Conservation (phyloP, 345 rosid genomes). For the Citrus reticulata region DNA sequence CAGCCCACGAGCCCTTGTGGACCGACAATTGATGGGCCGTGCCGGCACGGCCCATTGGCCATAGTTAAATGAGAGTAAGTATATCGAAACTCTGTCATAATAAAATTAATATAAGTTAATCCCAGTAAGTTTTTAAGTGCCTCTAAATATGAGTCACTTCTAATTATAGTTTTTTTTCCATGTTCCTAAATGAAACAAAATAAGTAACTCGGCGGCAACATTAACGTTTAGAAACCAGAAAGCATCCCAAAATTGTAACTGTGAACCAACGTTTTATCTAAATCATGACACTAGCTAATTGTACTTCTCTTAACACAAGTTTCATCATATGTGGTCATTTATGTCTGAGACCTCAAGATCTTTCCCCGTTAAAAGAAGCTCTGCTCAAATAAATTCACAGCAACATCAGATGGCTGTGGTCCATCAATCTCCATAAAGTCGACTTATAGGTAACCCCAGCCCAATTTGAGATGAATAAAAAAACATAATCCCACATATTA, state of each 20-base stretch:
- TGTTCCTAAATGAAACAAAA: background rate
- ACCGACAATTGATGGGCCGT: too few species aligned
- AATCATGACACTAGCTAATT: background rate
- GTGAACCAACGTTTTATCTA: background rate
- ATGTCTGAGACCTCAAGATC: constrained; percentile 1
- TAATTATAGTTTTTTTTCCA: too few species aligned
- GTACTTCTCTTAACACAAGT: background rate
- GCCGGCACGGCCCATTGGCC: too few species aligned
- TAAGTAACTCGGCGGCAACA: background rate
- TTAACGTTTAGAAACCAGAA: too few species aligned
- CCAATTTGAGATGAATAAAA: background rate
- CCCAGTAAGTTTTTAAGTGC: too few species aligned
- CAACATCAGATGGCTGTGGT: background rate
- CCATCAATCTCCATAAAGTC: background rate
- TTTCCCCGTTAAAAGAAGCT: background rate
- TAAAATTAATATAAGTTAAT: too few species aligned
- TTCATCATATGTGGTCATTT: background rate
- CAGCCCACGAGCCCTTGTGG: too few species aligned
- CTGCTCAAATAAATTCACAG: background rate
- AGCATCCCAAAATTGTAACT: constrained; percentile 1
- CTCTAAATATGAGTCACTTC: too few species aligned
- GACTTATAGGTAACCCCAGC: background rate
- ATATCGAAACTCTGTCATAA: too few species aligned
- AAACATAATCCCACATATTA: constrained; percentile 16
- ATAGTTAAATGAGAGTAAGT: too few species aligned